These are phyloP conservation scores for Scheffersomyces cryptocercus DNA, from an alignment of 1,139 yeast genomes.

Conservation along the genomic window DNA sequence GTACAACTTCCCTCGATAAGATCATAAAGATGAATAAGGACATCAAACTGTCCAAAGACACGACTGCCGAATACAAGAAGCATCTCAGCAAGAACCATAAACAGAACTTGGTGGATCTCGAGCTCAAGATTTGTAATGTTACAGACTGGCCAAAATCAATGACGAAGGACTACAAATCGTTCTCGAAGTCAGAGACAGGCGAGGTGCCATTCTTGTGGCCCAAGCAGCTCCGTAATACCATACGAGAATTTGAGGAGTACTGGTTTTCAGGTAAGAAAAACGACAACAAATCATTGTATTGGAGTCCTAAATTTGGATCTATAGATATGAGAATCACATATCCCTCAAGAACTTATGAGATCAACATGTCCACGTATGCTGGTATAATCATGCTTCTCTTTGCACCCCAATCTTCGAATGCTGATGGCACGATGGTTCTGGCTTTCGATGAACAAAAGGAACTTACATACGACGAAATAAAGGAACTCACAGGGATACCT, in stretches of 20 bases:
- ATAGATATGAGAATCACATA: conserved; percentile 73
- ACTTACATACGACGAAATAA: conserved; percentile 59
- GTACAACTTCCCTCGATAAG: conserved; percentile 76
- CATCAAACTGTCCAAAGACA: conserved; percentile 64
- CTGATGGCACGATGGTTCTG: conserved; percentile 36
- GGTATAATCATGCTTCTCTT: conserved; percentile 77
- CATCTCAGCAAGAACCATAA: conserved; percentile 20
- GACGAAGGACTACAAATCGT: conserved; percentile 59
- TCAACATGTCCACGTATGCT: conserved; percentile 79
- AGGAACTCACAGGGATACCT: conserved; percentile 70
- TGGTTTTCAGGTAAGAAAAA: conserved; percentile 58
- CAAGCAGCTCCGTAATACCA: conserved; percentile 35
- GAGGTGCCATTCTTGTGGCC: conserved; percentile 50
- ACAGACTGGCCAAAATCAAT: conserved; percentile 52
- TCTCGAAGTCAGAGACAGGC: conserved; percentile 33
- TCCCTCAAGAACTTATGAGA: conserved; percentile 70
- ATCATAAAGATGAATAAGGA: conserved; percentile 91
- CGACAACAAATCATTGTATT: conserved; percentile 70
- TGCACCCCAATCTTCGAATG: conserved; percentile 53
- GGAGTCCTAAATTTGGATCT: conserved; percentile 86
- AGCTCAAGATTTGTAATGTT: conserved; percentile 55
- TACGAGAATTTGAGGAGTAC: conserved; percentile 42
- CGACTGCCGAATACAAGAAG: conserved; percentile 54
- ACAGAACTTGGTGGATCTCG: conserved; percentile 28
- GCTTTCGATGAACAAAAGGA: conserved; percentile 44